Percentiles rank a stretch among this genome's conserved stretches.
These are phyloP conservation scores for Claviceps sp. DNA, from an alignment of 2,329 filamentous ascomycete genomes.

Conservation along the genomic window DNA sequence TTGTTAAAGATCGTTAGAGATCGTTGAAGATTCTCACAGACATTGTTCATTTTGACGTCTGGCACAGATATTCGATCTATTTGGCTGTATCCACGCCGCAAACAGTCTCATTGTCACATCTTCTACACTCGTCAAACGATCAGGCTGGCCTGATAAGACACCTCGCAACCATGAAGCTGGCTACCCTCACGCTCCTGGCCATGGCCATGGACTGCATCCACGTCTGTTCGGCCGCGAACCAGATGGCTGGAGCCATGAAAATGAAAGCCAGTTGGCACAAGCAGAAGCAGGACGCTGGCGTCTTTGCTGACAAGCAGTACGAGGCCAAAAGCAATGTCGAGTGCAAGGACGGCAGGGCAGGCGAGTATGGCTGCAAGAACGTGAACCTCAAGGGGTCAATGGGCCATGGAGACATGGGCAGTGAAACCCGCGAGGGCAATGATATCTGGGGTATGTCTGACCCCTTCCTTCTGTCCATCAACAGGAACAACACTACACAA, in stretches of 20 bases:
- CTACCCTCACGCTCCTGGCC: background rate
- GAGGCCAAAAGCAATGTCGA: background rate
- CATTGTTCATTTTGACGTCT: background rate
- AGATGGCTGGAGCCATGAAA: background rate
- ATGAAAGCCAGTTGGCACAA: background rate
- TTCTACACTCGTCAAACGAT: no score
- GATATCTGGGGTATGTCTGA: conserved; percentile 17
- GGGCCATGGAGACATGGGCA: conserved; percentile 22
- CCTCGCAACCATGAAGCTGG: background rate
- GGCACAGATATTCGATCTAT: background rate
- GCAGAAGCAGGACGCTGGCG: background rate
- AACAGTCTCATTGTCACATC: no score
- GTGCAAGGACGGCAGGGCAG: conserved; percentile 5
- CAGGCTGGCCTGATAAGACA: no score
- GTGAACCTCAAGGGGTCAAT: conserved; percentile 24
- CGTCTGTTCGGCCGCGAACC: background rate
- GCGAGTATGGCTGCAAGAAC: conserved; percentile 20
- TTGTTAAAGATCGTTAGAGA: background rate
- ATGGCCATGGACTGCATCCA: background rate
- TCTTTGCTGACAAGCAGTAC: background rate
- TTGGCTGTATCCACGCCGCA: background rate
- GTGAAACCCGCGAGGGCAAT: conserved; percentile 20
- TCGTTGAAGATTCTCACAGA: no score
- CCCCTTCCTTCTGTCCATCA: background rate
- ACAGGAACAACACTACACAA: background rate